These are phyloP conservation scores for Punctularia strigosozonata DNA, from an alignment of 768 basidiomycete species.

Conservation along the genomic window DNA sequence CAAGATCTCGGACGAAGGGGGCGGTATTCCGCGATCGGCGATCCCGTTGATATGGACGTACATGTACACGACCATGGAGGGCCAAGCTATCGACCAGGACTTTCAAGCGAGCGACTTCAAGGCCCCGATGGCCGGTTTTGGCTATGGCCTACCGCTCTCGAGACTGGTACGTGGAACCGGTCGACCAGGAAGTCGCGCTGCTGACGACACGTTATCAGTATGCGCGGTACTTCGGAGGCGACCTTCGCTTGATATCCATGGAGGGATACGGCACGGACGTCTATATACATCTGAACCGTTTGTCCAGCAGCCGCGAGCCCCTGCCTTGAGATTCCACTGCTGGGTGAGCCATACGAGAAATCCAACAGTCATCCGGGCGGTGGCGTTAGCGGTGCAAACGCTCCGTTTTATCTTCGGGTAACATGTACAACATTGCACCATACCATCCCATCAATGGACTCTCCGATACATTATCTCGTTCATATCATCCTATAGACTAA, in stretches of 20 bases:
- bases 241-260: constrained; percentile 91
- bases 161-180: constrained; percentile 51
- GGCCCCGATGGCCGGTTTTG: constrained; percentile 96
- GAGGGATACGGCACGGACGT: constrained; percentile 96
- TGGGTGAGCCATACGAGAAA: too few species aligned
- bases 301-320: constrained; percentile 76
- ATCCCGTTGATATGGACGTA: constrained; percentile 98
- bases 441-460: too few species aligned
- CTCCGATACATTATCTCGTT: too few species aligned
- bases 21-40: constrained; percentile 81
- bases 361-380: too few species aligned
- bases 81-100: constrained; percentile 61
- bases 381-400: too few species aligned
- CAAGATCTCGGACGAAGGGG: constrained; percentile 97
- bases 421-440: too few species aligned
- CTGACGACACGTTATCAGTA: constrained; percentile 36
- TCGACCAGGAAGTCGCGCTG: constrained; percentile 1
- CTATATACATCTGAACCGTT: constrained; percentile 81
- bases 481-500: too few species aligned
- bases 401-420: too few species aligned
- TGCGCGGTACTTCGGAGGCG: constrained; percentile 91
- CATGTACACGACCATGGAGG: constrained; percentile 85
- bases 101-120: constrained; percentile 85
- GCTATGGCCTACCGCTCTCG: constrained; percentile 88
- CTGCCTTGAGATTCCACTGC: too few species aligned